Conservation (phyloP, 164 flowering plant species). For the Macadamia integrifolia region DNA sequence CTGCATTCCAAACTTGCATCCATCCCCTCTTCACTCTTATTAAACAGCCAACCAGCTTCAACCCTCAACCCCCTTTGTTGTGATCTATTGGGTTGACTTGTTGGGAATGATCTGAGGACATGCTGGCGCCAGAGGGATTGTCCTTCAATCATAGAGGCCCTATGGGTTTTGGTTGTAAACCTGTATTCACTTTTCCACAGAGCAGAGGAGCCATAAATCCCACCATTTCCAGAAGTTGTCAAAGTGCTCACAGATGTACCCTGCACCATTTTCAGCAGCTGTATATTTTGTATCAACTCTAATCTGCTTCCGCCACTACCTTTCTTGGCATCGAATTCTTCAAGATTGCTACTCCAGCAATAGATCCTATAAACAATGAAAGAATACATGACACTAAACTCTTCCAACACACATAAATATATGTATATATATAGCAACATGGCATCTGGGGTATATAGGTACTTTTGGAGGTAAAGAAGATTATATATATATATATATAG, state of each 20-base stretch:
- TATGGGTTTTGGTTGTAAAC: slow-evolving; percentile 18
- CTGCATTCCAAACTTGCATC: slow-evolving; percentile 73
- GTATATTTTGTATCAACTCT: neutral
- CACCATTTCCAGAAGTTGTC: slow-evolving; percentile 29
- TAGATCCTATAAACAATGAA: neutral
- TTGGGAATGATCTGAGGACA: slow-evolving; percentile 17
- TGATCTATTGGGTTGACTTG: slow-evolving; percentile 11
- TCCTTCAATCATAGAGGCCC: slow-evolving; percentile 22
- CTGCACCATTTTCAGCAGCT: slow-evolving; percentile 26
- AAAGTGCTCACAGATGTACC: slow-evolving; percentile 37
- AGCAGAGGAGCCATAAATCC: slow-evolving; percentile 27
- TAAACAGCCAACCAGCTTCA: slow-evolving; percentile 75
- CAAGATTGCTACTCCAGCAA: neutral
- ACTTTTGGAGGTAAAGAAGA: neutral
- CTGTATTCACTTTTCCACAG: slow-evolving; percentile 29
- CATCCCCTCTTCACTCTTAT: slow-evolving; percentile 42
- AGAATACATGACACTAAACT: neutral
- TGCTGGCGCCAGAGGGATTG: slow-evolving; percentile 20
- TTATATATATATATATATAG: too few relatives aligned
- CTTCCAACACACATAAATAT: neutral
- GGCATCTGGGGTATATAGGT: neutral
- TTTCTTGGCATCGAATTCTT: slow-evolving; percentile 7
- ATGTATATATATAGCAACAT: neutral
- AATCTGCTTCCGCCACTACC: neutral
- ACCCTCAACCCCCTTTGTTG: slow-evolving; percentile 35